Base-by-base conservation (phyloP, 2,329 filamentous ascomycete genomes). In the Ophiocordyceps unilateralis region DNA sequence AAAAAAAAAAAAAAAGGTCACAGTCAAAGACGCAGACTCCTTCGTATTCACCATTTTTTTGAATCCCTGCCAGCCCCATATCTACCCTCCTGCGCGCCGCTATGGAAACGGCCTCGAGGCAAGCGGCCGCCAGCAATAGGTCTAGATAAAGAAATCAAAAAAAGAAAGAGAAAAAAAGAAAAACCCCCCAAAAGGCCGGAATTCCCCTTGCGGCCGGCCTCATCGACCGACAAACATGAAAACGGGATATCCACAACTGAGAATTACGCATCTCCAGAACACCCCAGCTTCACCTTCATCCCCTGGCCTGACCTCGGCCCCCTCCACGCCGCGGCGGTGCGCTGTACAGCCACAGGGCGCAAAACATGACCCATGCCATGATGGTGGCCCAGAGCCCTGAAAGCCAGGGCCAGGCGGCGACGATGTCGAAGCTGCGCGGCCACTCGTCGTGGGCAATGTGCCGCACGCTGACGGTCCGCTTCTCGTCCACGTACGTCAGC, bases 361-460 rank as follows among this genome's bases (percentile, higher is more conserved):
- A 83, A 63, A 98, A 96, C 0, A 68, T 76, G 48, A 96, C 50
- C 74, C 88, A 98, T 8, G 87, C 91, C 11, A 68, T 70, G 44
- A 94, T 74, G 2, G 93, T 94, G 41, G 81, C 80, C 58, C 75
- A 83, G 47, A 96, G 83, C 46, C 91, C 89, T 0, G 80, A 73
- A 56, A 98, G 84, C 85, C 89, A 96, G 11, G 89, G 86, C 84
- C 86, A 96, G 3, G 87, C 89, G 37, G 81, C 88, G 47, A 75
- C 84, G 58, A 98, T 98, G 57, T 74, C 76, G 67, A 78, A 96
- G 61, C 84, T 93, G 54, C 91, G 76, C 26, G 87, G 84, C 76
- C 83, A 98, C 69, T 98, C 91, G 60, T 98, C 81, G 69, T 98
- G 91, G 8, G 91, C 91, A 65, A 94, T 91, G 68, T 98, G 91